Base-by-base conservation (phyloP, 768 basidiomycete species). In the Lepiota venenata region DNA sequence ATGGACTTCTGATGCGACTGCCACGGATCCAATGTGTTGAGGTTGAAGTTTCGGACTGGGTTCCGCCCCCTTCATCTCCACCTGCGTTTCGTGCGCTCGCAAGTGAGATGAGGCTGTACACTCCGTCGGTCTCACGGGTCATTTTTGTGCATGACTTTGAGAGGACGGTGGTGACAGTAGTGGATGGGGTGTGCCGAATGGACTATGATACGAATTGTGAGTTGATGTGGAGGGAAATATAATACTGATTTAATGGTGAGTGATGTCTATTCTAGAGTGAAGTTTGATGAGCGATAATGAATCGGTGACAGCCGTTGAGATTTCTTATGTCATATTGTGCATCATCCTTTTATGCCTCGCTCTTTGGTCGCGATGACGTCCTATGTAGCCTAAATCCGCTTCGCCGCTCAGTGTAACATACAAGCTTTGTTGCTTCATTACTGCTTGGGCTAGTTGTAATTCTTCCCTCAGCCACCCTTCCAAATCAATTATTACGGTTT, bases 111-210 rank as follows among this genome's bases (percentile, higher is more conserved):
- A 76, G 79, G 38, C 67, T 87, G 9, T 88, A 87, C 60, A 80
- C 76, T 56, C 77, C 80, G 4, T 74, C 74, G 1, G 68, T 86
- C 25, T 60, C 60, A 8, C 73, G 73, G 18, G 74, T 85, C 5
- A 70, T 87, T n/a, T 87, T 85, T 58, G 83, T 87, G 46, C 73
- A 78, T 52, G 76, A 85, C 36, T 82, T 84, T 61, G 83, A 85
- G 56, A 73, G 82, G 60, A 83, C 73, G 16, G 75, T 80, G 27
- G 72, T 78, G 40, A 72, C 66, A 20, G 68, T 66, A 10, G 61
- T 69, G 21, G 60, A 71, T 56, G 73, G 74, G 5, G 58, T 70
- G 43, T 73, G 66, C 56, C 66, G 66, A 42, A 61, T 72, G 52
- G 71, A 71, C 37, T 37, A 54, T 36, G 66, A 70, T 42, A 56